A percentile compares a stretch with the other conserved stretches of the same genome.
phyloP scores from a whole-genome alignment of 169 alveolate species.

The Cryptosporidium sp. region DNA sequence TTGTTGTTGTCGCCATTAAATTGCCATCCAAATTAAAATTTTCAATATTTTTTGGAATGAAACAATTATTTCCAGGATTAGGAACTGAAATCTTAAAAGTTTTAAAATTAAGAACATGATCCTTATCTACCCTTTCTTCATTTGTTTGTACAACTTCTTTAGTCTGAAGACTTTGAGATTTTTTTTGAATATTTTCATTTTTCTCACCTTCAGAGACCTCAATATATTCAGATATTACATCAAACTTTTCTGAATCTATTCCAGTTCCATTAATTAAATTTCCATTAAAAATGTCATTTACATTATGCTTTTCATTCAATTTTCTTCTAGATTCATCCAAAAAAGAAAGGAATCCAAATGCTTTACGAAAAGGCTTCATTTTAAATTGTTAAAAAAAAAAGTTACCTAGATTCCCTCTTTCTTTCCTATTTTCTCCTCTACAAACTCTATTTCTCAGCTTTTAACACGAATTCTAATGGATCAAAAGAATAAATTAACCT shows the following conservation, averaged over 20 bases:
- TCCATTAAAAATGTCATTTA: background rate
- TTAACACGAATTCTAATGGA: background rate
- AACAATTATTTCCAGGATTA: background rate
- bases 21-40: background rate
- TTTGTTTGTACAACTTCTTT: background rate
- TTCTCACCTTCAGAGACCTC: background rate
- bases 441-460: background rate
- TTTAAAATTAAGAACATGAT: background rate
- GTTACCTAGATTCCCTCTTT: background rate
- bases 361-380: slow-evolving; percentile 3
- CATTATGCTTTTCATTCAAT: background rate
- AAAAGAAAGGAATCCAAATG: background rate
- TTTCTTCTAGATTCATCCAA: background rate
- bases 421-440: background rate
- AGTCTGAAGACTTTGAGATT: background rate
- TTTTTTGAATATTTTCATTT: background rate
- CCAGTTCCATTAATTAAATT: background rate
- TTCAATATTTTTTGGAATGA: background rate
- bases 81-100: background rate
- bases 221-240: background rate
- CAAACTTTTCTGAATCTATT: background rate
- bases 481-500: background rate
- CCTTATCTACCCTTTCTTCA: background rate
- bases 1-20: background rate
- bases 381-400: background rate